Conservation (phyloP, 192 early-diverging fungal genomes). For the Umbelopsis vinacea region DNA sequence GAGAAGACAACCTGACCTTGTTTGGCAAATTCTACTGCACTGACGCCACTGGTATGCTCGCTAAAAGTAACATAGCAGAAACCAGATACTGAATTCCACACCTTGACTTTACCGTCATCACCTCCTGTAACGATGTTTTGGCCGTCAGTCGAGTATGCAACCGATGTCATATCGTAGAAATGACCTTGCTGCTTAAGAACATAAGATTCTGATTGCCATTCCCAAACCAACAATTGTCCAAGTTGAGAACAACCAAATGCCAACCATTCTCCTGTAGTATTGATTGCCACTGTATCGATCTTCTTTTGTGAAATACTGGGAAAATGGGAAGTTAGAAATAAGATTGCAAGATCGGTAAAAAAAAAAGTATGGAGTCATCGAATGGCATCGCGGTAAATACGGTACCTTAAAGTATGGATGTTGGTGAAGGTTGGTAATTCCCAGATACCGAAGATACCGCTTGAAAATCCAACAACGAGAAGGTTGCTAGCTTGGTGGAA, state of each 20-base stretch:
- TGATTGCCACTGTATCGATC: slow-evolving; percentile 89
- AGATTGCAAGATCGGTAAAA: too few relatives aligned
- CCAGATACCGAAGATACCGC: slow-evolving; percentile 98
- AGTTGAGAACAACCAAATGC: slow-evolving; percentile 91
- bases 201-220: slow-evolving; percentile 99
- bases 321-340: not conserved
- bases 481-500: slow-evolving; percentile 76
- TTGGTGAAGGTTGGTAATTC: slow-evolving; percentile 93
- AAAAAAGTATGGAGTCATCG: not conserved
- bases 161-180: slow-evolving; percentile 88
- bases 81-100: slow-evolving; percentile 95
- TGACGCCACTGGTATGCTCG: slow-evolving; percentile 85
- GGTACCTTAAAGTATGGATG: slow-evolving; percentile 93
- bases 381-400: not conserved
- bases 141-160: slow-evolving; percentile 91
- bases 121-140: slow-evolving; percentile 95
- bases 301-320: slow-evolving; percentile 89
- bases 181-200: slow-evolving; percentile 99
- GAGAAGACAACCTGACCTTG: slow-evolving; percentile 95
- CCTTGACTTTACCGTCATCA: slow-evolving; percentile 96
- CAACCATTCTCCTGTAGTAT: slow-evolving; percentile 94
- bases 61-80: slow-evolving; percentile 99
- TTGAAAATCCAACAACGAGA: slow-evolving; percentile 88
- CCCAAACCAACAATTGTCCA: slow-evolving; percentile 98
- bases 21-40: slow-evolving; percentile 87